Conservation (phyloP, 768 basidiomycete species). For the Asterophora lycoperdoides region DNA sequence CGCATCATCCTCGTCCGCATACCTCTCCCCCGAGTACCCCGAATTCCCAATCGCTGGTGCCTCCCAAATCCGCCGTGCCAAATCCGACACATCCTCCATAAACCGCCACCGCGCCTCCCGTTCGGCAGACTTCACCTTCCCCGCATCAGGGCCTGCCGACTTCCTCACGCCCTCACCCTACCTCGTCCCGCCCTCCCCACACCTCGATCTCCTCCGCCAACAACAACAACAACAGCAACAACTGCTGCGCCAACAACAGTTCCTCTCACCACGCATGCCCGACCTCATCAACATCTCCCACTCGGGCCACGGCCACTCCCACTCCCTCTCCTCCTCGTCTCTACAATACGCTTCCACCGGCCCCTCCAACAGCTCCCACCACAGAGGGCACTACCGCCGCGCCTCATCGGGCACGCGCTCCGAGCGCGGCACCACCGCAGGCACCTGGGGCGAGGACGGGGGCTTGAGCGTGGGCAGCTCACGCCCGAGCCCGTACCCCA, state of each 20-base stretch:
- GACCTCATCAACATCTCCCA: conserved; percentile 8
- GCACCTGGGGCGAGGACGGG: conserved; percentile 21
- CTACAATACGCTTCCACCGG: neutral
- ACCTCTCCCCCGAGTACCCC: conserved; percentile 23
- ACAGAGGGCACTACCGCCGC: conserved; percentile 32
- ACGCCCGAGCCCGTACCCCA: conserved; percentile 62
- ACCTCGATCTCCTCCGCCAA: conserved; percentile 21
- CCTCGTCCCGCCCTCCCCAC: conserved; percentile 19
- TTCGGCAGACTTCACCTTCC: conserved; percentile 44
- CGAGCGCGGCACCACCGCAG: conserved; percentile 32
- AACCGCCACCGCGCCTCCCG: conserved; percentile 26
- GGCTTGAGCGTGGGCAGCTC: conserved; percentile 28
- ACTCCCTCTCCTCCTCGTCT: conserved; percentile 5
- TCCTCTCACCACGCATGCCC: conserved; percentile 13
- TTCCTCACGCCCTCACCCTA: neutral
- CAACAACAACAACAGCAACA: conserved; percentile 23
- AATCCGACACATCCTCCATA: conserved; percentile 19
- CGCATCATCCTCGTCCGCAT: conserved; percentile 12
- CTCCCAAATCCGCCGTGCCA: conserved; percentile 22
- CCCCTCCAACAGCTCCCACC: conserved; percentile 1
- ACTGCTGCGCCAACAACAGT: conserved; percentile 18
- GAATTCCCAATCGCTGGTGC: conserved; percentile 13
- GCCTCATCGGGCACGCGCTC: conserved; percentile 39
- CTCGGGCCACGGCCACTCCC: conserved; percentile 19
- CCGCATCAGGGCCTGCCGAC: too few relatives aligned